Base-by-base conservation (phyloP, 768 basidiomycete species). In the Pleurotus ostreatus region DNA sequence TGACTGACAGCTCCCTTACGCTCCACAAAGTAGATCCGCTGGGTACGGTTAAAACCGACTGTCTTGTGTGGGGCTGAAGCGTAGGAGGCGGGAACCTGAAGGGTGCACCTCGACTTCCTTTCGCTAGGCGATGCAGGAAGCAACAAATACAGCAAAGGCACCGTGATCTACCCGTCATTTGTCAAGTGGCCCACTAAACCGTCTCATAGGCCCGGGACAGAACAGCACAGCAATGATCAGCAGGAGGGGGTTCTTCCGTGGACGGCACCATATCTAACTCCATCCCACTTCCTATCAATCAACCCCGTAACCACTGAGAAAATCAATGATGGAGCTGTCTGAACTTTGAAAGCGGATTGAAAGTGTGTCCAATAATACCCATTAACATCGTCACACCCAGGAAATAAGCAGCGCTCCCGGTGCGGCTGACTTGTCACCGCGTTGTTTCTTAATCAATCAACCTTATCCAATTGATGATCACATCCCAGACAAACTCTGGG, bases 211-310 rank as follows among this genome's bases (percentile, higher is more conserved):
- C 39, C 9, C 15, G 16, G 38, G 38, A 37, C 6, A 26, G 20
- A 11, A 34, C 39, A 18, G 51, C 51, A 53, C 51, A 53, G 51
- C 51, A 53, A 53, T 53, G 51, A 53, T 53, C 51, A 53, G 39
- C 51, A 53, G 18, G 48, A 34, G 26, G 16, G 11, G 16, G n/a
- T 41, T 23, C 38, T 53, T 53, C 51, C 51, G 51, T 39, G 41
- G 30, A 37, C 51, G 51, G 51, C 51, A 53, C 51, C 51, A 38
- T 53, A 34, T 34, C 30, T 34, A 34, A 34, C 30, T 34, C 30
- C 30, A 34, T 34, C 30, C 30, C 30, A 34, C 8, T 9, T 8
- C 30, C 51, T 22, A 18, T 11, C 51, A 37, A 53, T 53, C 51
- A 53, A 34, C 38, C 30, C 51, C 39, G 39, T 49, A 49, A 49